A percentile compares a stretch with the other conserved stretches of the same genome.
phyloP scores from a whole-genome alignment of 2,329 filamentous ascomycete genomes.

The Apiospora koreana region DNA sequence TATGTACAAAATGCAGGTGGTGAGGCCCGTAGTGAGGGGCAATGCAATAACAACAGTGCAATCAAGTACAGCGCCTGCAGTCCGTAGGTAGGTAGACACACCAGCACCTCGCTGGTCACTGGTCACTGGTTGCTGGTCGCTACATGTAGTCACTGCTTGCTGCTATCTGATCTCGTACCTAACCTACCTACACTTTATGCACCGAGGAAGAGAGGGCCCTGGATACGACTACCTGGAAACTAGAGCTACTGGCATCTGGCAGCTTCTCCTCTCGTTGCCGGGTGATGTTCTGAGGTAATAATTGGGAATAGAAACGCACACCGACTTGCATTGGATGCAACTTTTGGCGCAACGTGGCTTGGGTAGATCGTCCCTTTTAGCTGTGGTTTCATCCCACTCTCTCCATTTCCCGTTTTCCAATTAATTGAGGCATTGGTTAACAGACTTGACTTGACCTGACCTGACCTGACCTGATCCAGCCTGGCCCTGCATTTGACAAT shows the following conservation, averaged over 20 bases:
- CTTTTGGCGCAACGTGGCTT: slow-evolving; percentile 6
- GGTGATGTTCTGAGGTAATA: slow-evolving; percentile 6
- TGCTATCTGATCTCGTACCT: background rate
- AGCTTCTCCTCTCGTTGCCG: slow-evolving; percentile 1
- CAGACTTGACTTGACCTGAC: background rate
- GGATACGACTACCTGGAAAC: background rate
- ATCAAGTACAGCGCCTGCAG: background rate
- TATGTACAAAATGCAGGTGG: background rate
- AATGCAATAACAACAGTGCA: background rate
- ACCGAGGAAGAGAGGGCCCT: background rate
- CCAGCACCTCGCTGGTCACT: background rate
- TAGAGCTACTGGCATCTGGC: background rate
- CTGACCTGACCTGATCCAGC: background rate
- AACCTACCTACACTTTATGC: background rate
- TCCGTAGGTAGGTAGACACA: too few relatives aligned
- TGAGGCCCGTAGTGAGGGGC: background rate
- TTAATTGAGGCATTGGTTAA: background rate
- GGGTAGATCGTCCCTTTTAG: slow-evolving; percentile 5
- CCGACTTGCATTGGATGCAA: slow-evolving; percentile 4
- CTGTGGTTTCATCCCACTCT: slow-evolving; percentile 1
- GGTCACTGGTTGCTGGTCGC: too few relatives aligned
- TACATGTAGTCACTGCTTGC: too few relatives aligned
- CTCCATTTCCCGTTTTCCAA: background rate
- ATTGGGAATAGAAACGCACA: slow-evolving; percentile 7
- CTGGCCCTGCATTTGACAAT: slow-evolving; percentile 3